Base-by-base conservation (phyloP, 352 stramenopile genomes). In the Pythium volutum region DNA sequence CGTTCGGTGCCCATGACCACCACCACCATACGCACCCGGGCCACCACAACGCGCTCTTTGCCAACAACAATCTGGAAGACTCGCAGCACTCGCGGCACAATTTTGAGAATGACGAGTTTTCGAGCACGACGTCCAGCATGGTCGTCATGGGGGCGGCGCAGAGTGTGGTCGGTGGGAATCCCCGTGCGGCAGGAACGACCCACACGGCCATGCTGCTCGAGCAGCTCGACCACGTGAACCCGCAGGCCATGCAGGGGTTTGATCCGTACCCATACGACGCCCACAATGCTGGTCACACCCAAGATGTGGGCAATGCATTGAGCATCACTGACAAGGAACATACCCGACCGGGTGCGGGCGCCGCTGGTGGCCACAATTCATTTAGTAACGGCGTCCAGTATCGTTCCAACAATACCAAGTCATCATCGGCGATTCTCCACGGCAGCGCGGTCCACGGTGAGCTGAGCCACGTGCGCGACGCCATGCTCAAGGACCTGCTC, bases 191-290 rank as follows among this genome's bases (percentile, higher is more conserved):
- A 22, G 66, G 66, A 1, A 66, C 76, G 6, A 93, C 81, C 38
- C 78, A 93, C 55, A 91, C 87, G 2, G 66, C 73, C 4, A 90
- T 89, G 77, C 59, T 96, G 7, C 68, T 96, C 2, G 76, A 93
- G 43, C 87, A 96, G 54, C 70, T 96, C 1, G 87, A 96, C 45
- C 79, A 92, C 29, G 83, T 96, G 0, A 96, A 96, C 39, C 87
- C 87, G 5, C 81, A 93, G 62, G 85, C 85, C 9, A 91, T 95
- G 81, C 79, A 94, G 71, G 87, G 82, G 0, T 93, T 92, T 27
- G 87, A 93, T 46, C 76, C 84, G 25, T 95, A 93, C 62, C 84
- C 87, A 53, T 93, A 93, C 50, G 79, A 95, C 36, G 63, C 71
- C 2, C 80, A 73, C 31, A 70, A 36, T 36, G 31, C 68, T 18